These are phyloP conservation scores for Setaria italica DNA, from an alignment of 202 grass and related monocot genomes.

Conservation along the genomic window DNA sequence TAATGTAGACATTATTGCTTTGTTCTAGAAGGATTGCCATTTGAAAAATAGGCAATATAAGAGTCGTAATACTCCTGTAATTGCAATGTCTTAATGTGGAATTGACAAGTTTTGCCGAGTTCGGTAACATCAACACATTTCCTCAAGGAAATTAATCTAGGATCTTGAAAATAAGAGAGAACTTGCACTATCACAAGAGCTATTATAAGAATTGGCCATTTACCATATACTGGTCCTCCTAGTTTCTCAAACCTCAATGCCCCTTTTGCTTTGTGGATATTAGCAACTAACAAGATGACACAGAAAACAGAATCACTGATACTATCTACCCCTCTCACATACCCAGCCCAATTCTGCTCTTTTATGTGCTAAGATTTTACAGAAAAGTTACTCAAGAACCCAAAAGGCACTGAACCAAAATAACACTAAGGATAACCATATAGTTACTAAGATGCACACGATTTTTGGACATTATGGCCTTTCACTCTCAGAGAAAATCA, in stretches of 20 bases:
- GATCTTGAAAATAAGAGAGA: background rate
- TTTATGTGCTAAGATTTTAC: constrained; percentile 26
- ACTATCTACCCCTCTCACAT: background rate
- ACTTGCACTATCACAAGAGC: background rate
- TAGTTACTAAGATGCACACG: constrained; percentile 1
- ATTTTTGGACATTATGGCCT: background rate
- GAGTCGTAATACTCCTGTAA: constrained; percentile 19
- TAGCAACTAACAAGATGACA: background rate
- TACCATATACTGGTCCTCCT: constrained; percentile 17
- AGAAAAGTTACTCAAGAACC: background rate
- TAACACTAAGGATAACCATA: background rate
- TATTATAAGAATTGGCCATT: background rate
- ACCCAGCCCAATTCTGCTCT: background rate
- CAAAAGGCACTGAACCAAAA: background rate
- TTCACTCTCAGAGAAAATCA: constrained; percentile 11
- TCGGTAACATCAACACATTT: background rate
- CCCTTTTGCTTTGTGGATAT: background rate
- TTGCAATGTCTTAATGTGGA: background rate
- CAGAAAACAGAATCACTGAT: background rate
- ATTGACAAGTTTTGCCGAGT: background rate
- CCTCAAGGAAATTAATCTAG: constrained; percentile 24
- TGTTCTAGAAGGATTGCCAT: constrained; percentile 10
- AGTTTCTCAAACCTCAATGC: constrained; percentile 21
- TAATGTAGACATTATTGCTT: background rate
- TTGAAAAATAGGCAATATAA: constrained; percentile 9